phyloP scores from a whole-genome alignment of 2,329 filamentous ascomycete species.

The Pseudogymnoascus sp. region DNA sequence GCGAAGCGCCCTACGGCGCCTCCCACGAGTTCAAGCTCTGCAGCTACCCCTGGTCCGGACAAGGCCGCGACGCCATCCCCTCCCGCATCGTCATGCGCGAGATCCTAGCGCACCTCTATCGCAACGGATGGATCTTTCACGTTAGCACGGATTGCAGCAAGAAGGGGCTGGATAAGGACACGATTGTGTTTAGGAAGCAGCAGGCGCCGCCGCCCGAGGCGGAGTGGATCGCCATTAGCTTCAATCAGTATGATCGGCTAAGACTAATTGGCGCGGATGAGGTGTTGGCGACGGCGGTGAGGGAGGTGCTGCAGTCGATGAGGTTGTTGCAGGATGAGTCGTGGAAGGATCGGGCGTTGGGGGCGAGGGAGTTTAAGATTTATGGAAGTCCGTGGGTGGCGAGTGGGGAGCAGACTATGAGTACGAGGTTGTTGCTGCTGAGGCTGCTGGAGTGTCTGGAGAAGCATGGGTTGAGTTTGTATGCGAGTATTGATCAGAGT shows the following conservation, averaged over 20 bases:
- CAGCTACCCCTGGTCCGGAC: slow-evolving; percentile 31
- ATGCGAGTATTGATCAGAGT: slow-evolving; percentile 33
- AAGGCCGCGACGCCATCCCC: slow-evolving; percentile 24
- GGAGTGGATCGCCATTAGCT: slow-evolving; percentile 33
- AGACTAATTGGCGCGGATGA: slow-evolving; percentile 29
- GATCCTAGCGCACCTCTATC: slow-evolving; percentile 29
- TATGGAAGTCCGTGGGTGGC: slow-evolving; percentile 30
- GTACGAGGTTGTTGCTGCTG: slow-evolving; percentile 29
- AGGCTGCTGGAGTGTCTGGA: slow-evolving; percentile 31
- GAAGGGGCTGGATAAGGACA: slow-evolving; percentile 29
- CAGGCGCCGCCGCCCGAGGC: slow-evolving; percentile 28
- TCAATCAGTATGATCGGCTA: slow-evolving; percentile 27
- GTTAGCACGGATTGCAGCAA: slow-evolving; percentile 31
- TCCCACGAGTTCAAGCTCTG: slow-evolving; percentile 33
- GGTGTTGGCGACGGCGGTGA: slow-evolving; percentile 18
- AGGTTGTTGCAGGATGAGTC: slow-evolving; percentile 17
- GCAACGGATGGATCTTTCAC: slow-evolving; percentile 33
- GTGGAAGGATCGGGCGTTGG: slow-evolving; percentile 20
- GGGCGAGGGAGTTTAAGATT: slow-evolving; percentile 30
- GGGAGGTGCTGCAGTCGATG: slow-evolving; percentile 15
- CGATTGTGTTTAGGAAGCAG: slow-evolving; percentile 33
- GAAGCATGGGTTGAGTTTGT: slow-evolving; percentile 32
- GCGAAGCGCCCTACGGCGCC: slow-evolving; percentile 26
- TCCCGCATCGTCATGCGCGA: slow-evolving; percentile 28
- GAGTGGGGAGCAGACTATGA: slow-evolving; percentile 30